Base-by-base conservation (phyloP, 176 grass and related monocot species). In the Areca catechu region DNA sequence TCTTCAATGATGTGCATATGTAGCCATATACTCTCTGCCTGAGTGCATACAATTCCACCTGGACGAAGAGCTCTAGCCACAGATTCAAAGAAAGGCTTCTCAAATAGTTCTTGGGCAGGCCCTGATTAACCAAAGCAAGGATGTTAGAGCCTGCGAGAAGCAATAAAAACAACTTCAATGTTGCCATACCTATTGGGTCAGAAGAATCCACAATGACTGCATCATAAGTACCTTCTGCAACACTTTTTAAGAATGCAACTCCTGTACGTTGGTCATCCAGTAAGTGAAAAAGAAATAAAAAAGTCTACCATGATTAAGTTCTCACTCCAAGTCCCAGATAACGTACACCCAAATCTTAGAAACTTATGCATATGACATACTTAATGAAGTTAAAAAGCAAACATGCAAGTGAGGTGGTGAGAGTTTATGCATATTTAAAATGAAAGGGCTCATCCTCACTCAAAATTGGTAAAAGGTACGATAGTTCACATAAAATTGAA, bases 1-100 rank as follows among this genome's bases (percentile, higher is more conserved):
- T 88, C 83, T 59, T 96, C 92, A 20, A 96, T 96, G 7, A 96
- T 86, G 61, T 96, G 92, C 92, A 96, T 90, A 65, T 96, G 92
- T 37, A 96, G 62, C 92, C 92, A 96, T 71, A 96, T 96, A 78
- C 92, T 97, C 80, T 97, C 92, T 29, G 86, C 92, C 25, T 97
- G 92, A 14, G 92, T 97, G 76, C 92, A 97, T 53, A 97, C 72
- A 54, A 91, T 86, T 54, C 92, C 92, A 51, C 92, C 92, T 16
- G 86, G 83, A 67, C 92, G 63, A 20, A 97, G 67, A 70, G 83
- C 86, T 71, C 62, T 88, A 18, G 83, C 84, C 23, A 97, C 70
- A 0, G 74, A 97, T 54, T 88, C 65, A 66, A 97, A 97, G 74
- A 97, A 97, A 51, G 92, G 92, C 59, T 97, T 97, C 75, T 97